Conservation (phyloP, 2,329 filamentous ascomycete genomes). For the Penicillium psychrosexuale region DNA sequence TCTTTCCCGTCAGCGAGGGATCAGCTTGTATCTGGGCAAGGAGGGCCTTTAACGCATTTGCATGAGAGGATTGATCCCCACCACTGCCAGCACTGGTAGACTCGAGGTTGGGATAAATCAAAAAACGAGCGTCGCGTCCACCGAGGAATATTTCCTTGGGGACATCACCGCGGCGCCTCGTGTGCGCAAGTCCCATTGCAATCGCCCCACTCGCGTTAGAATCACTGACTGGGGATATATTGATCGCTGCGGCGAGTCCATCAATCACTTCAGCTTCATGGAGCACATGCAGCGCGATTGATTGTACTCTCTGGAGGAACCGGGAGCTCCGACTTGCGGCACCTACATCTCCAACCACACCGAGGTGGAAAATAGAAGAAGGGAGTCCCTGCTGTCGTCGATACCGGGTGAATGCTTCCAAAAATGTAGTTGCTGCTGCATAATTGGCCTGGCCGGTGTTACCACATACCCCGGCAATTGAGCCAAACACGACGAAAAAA, state of each 20-base stretch:
- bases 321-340: constrained; percentile 11
- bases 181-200: not conserved
- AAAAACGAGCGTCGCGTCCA: constrained; percentile 1
- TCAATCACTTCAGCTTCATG: constrained; percentile 3
- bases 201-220: not conserved
- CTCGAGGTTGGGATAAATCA: constrained; percentile 2
- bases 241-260: not conserved
- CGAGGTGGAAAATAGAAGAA: constrained; percentile 26
- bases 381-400: constrained; percentile 22
- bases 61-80: not conserved
- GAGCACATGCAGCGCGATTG: constrained; percentile 2
- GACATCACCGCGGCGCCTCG: not conserved
- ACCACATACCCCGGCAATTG: constrained; percentile 31
- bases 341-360: constrained; percentile 28
- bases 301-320: constrained; percentile 16
- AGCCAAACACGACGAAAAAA: constrained; percentile 34
- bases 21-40: constrained; percentile 1
- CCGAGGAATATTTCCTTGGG: constrained; percentile 1
- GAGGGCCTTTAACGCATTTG: not conserved
- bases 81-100: not conserved
- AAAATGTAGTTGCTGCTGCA: constrained; percentile 33
- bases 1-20: not conserved
- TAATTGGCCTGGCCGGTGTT: constrained; percentile 45
- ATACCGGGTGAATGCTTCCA: constrained; percentile 29
- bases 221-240: not conserved